Percentiles rank a stretch among this genome's conserved stretches.
Evolutionary conservation across 805 yeast species (phyloP).

Genomic region (Zygosaccharomyces siamensis): DNA sequence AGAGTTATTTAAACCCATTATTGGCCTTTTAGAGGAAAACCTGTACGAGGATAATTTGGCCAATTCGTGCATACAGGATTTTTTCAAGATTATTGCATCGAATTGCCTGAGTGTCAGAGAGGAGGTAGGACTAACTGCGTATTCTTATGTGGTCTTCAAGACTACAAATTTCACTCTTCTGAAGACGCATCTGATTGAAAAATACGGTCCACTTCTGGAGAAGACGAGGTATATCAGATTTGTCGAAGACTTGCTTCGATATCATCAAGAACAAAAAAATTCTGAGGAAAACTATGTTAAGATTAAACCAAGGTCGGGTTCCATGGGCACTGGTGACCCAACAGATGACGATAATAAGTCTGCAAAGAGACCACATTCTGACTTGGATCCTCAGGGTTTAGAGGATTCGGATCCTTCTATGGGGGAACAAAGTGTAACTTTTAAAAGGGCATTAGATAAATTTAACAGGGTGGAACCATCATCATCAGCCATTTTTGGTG

Average conservation of each 20-base stretch:
- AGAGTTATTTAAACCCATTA: slow-evolving; percentile 46
- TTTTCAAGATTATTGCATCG: slow-evolving; percentile 46
- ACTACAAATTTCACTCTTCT: slow-evolving; percentile 27
- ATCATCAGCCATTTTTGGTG: slow-evolving; percentile 15
- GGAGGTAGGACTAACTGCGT: slow-evolving; percentile 10
- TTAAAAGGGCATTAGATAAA: slow-evolving; percentile 18
- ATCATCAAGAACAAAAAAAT: slow-evolving; percentile 15
- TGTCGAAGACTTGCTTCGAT: slow-evolving; percentile 33
- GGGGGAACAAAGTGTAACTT: slow-evolving; percentile 13
- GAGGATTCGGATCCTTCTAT: slow-evolving; percentile 11
- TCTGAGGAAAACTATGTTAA: slow-evolving; percentile 5
- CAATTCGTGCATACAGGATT: slow-evolving; percentile 70
- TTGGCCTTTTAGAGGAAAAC: slow-evolving; percentile 46
- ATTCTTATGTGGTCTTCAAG: slow-evolving; percentile 18
- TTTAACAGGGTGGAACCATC: slow-evolving; percentile 19
- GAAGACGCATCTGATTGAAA: slow-evolving; percentile 31
- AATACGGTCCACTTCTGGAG: slow-evolving; percentile 29
- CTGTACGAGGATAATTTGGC: slow-evolving; percentile 54
- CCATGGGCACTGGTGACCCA: not conserved
- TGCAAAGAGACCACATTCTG: slow-evolving; percentile 9
- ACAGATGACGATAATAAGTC: slow-evolving; percentile 10
- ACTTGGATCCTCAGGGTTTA: slow-evolving; percentile 19
- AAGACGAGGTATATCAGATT: slow-evolving; percentile 29
- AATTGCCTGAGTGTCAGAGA: slow-evolving; percentile 17
- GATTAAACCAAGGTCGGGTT: not conserved